Evolutionary conservation across 176 grass and related monocot species (phyloP).

Genomic region (Rhynchospora breviuscula): DNA sequence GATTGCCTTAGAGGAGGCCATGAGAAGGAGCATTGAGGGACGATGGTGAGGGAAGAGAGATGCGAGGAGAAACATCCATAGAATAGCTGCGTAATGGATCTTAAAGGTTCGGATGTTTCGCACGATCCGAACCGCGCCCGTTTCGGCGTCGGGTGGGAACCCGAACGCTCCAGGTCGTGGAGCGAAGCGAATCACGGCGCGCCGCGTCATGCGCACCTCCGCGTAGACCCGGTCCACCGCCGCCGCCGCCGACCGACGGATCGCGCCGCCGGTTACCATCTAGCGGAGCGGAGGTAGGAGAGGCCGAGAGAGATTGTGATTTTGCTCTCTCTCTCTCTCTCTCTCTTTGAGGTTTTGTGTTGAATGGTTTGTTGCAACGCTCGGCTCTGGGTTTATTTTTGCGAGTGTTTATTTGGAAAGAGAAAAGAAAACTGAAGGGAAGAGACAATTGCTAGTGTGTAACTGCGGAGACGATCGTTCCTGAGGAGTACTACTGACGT

Average conservation of each 20-base stretch:
- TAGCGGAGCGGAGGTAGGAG: background rate
- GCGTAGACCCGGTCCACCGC: constrained; percentile 43
- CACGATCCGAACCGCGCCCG: constrained; percentile 64
- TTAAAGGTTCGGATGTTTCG: constrained; percentile 67
- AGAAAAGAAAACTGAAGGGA: background rate
- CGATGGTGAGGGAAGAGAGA: constrained; percentile 55
- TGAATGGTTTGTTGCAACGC: background rate
- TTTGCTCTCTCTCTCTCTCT: background rate
- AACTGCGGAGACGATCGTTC: background rate
- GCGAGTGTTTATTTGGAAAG: background rate
- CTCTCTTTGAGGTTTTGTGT: background rate
- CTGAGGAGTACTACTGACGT: background rate
- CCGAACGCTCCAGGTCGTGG: constrained; percentile 50
- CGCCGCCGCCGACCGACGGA: constrained; percentile 46
- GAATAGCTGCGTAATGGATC: constrained; percentile 56
- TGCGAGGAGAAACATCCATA: constrained; percentile 62
- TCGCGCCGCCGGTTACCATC: constrained; percentile 43
- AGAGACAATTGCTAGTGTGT: background rate
- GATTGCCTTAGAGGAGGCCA: constrained; percentile 70
- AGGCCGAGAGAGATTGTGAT: background rate
- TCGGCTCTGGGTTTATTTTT: background rate
- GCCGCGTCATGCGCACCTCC: constrained; percentile 30
- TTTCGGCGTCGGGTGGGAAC: constrained; percentile 49
- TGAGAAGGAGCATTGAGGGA: constrained; percentile 70
- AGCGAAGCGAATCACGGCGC: constrained; percentile 59